A percentile compares a stretch with the other conserved stretches of the same genome.
Evolutionary conservation across 2,329 filamentous ascomycete genomes (phyloP).

Genomic region (Huntiella abstrusa): DNA sequence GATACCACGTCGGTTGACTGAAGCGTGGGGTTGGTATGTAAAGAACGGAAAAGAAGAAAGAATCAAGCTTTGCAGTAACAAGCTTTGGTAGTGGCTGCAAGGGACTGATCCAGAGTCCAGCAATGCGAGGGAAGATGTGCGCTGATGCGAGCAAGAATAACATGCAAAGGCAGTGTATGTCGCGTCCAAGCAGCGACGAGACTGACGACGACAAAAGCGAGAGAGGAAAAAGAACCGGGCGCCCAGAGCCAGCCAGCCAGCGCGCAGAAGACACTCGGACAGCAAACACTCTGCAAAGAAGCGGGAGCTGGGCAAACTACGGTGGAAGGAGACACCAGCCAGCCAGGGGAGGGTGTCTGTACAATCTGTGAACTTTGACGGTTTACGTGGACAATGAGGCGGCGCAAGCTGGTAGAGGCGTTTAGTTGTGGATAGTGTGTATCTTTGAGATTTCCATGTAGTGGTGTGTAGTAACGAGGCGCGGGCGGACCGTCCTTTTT

Average conservation of each 20-base stretch:
- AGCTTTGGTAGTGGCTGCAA: background rate
- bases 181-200: background rate
- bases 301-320: background rate
- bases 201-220: slow-evolving; percentile 1
- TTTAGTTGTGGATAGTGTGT: background rate
- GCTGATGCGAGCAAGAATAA: background rate
- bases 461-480: background rate
- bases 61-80: background rate
- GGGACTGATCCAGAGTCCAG: background rate
- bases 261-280: slow-evolving; percentile 4
- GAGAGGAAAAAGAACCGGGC: background rate
- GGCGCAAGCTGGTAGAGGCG: no score
- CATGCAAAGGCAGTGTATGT: background rate
- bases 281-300: slow-evolving; percentile 5
- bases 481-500: background rate
- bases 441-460: background rate
- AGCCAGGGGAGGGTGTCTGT: background rate
- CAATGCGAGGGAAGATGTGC: background rate
- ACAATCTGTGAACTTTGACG: background rate
- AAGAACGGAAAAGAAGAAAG: no score
- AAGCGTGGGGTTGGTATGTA: no score
- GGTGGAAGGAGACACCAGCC: background rate
- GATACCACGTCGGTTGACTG: no score
- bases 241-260: no score
- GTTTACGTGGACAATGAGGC: no score